phyloP scores from a whole-genome alignment of 2,329 filamentous ascomycete species.

The Metarhizium sp. region DNA sequence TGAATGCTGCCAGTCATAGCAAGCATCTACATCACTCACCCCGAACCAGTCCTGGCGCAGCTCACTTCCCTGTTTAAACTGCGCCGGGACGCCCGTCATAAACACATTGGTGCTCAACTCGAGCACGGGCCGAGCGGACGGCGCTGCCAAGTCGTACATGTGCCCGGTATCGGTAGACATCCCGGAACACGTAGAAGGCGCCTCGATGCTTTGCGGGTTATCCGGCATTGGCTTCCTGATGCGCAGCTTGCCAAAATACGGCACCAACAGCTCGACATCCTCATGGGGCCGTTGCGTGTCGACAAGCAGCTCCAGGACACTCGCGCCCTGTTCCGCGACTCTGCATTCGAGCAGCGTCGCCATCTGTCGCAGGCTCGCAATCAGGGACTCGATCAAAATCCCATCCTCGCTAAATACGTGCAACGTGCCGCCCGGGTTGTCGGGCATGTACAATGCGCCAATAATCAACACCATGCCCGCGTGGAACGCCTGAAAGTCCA shows the following conservation, averaged over 20 bases:
- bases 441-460: too few species aligned
- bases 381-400: neutral
- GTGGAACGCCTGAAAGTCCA: too few species aligned
- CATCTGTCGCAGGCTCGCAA: constrained; percentile 2
- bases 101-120: neutral
- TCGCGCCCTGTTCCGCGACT: constrained; percentile 5
- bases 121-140: neutral
- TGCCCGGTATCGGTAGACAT: neutral
- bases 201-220: neutral
- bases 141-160: neutral
- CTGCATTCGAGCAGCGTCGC: constrained; percentile 5
- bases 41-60: neutral
- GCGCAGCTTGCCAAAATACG: constrained; percentile 7
- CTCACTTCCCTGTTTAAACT: neutral
- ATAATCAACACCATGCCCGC: too few species aligned
- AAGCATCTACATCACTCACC: neutral
- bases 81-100: neutral
- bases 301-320: neutral
- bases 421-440: too few species aligned
- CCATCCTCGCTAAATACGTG: too few species aligned
- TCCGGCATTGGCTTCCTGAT: neutral
- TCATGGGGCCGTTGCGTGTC: neutral
- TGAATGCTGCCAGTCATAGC: neutral
- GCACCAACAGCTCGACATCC: constrained; percentile 2
- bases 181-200: neutral